Percentiles rank a stretch among this genome's conserved stretches.
Evolutionary conservation across 768 basidiomycete species (phyloP).

Genomic region (Trametes elegans): DNA sequence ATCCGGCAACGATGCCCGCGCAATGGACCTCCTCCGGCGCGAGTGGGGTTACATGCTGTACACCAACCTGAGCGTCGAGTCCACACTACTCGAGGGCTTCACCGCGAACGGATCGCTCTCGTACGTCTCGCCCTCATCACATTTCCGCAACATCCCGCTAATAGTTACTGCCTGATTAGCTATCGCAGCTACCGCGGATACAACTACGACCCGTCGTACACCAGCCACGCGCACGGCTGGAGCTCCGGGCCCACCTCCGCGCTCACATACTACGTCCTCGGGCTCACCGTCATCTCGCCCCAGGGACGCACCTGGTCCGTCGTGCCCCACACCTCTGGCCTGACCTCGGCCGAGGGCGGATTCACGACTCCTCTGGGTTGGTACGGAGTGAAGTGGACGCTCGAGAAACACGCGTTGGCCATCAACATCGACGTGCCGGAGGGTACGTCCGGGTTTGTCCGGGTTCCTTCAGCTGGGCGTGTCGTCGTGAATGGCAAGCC

Average conservation of each 20-base stretch:
- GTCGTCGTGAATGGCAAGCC: conserved; percentile 6
- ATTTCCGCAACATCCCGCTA: not conserved
- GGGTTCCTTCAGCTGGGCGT: conserved; percentile 12
- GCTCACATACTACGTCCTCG: conserved; percentile 54
- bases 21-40: conserved; percentile 50
- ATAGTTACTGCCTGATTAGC: conserved; percentile 19
- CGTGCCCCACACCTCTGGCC: conserved; percentile 44
- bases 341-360: conserved; percentile 45
- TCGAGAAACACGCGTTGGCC: conserved; percentile 14
- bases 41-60: conserved; percentile 63
- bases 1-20: conserved; percentile 47
- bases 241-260: conserved; percentile 56
- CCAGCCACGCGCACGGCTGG: conserved; percentile 62
- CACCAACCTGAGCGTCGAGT: conserved; percentile 53
- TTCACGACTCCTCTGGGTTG: conserved; percentile 53
- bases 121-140: conserved; percentile 32
- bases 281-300: conserved; percentile 47
- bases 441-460: conserved; percentile 16
- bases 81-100: conserved; percentile 57
- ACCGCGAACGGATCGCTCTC: conserved; percentile 55
- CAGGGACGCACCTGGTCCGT: conserved; percentile 49
- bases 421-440: conserved; percentile 17
- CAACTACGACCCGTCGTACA: conserved; percentile 56
- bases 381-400: conserved; percentile 47
- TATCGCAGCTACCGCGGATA: conserved; percentile 55